Percentiles rank a stretch among this genome's conserved stretches.
These are phyloP conservation scores for Geosiphon pyriformis DNA, from an alignment of 192 early-diverging fungal species.

Conservation along the genomic window DNA sequence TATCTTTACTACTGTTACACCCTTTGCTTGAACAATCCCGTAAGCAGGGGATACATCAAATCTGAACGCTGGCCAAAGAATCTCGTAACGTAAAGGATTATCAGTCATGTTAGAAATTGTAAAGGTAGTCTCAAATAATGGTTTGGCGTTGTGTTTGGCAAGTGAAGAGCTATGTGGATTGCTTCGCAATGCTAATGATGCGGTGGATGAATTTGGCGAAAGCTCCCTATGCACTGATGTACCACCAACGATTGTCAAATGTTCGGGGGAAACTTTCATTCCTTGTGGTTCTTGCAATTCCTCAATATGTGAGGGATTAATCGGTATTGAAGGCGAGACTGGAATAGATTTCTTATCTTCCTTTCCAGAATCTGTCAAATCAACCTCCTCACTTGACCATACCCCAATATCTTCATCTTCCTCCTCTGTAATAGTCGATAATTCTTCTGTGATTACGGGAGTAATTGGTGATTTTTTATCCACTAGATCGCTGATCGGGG, in stretches of 20 bases:
- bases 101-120: conserved; percentile 22
- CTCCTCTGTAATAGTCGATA: conserved; percentile 22
- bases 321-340: not conserved
- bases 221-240: not conserved
- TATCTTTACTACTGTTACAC: conserved; percentile 12
- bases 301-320: not conserved
- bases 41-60: conserved; percentile 23
- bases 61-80: conserved; percentile 24
- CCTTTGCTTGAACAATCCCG: conserved; percentile 12
- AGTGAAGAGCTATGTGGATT: conserved; percentile 21
- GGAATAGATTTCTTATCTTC: conserved; percentile 4
- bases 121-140: conserved; percentile 24
- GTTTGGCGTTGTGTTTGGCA: conserved; percentile 23
- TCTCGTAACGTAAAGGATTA: conserved; percentile 15
- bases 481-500: conserved; percentile 19
- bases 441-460: not conserved
- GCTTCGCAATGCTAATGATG: conserved; percentile 12
- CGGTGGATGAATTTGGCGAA: conserved; percentile 1
- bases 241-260: conserved; percentile 13
- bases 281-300: conserved; percentile 9
- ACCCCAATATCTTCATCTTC: conserved; percentile 25
- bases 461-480: conserved; percentile 8
- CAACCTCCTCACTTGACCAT: conserved; percentile 27
- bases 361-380: conserved; percentile 13
- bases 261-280: conserved; percentile 23